These are phyloP conservation scores for Colletotrichum tropicale DNA, from an alignment of 2,329 filamentous ascomycete genomes.

Conservation along the genomic window DNA sequence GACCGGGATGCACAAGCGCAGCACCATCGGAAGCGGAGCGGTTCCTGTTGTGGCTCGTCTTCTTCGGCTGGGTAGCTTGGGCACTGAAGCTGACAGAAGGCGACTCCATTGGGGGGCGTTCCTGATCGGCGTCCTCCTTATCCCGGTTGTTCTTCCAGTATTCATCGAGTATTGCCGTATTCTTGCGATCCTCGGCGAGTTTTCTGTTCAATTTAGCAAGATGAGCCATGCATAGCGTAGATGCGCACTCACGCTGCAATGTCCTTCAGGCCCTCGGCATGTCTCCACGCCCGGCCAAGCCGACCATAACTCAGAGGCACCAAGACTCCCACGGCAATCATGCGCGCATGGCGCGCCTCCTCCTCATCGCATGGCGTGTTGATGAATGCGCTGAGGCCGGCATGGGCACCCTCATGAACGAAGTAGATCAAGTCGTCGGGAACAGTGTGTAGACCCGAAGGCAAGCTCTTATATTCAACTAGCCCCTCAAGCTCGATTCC, in stretches of 20 bases:
- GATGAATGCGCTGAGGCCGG: constrained; percentile 90
- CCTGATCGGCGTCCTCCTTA: constrained; percentile 38
- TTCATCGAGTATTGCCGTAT: constrained; percentile 69
- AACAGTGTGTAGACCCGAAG: constrained; percentile 90
- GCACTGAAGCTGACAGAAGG: constrained; percentile 47
- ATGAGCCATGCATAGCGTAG: constrained; percentile 20
- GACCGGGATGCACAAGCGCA: constrained; percentile 61
- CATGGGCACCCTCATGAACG: constrained; percentile 78
- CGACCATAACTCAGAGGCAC: constrained; percentile 86
- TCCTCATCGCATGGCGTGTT: constrained; percentile 80
- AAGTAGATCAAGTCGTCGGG: constrained; percentile 93
- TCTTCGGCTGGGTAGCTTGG: constrained; percentile 39
- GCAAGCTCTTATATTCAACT: constrained; percentile 95
- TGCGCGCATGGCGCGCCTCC: constrained; percentile 83
- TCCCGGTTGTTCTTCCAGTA: constrained; percentile 77
- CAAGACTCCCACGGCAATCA: constrained; percentile 89
- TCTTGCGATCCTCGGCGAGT: constrained; percentile 68
- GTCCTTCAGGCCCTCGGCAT: constrained; percentile 76
- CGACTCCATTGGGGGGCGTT: constrained; percentile 53
- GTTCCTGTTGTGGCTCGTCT: constrained; percentile 53
- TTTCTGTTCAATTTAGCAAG: constrained; percentile 42
- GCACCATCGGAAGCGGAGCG: constrained; percentile 67
- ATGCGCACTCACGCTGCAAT: constrained; percentile 67
- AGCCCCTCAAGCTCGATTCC: constrained; percentile 80
- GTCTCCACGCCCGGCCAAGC: constrained; percentile 86